Conservation (phyloP, 176 grass and related monocot genomes). For the Miscanthus lutarioriparius region DNA sequence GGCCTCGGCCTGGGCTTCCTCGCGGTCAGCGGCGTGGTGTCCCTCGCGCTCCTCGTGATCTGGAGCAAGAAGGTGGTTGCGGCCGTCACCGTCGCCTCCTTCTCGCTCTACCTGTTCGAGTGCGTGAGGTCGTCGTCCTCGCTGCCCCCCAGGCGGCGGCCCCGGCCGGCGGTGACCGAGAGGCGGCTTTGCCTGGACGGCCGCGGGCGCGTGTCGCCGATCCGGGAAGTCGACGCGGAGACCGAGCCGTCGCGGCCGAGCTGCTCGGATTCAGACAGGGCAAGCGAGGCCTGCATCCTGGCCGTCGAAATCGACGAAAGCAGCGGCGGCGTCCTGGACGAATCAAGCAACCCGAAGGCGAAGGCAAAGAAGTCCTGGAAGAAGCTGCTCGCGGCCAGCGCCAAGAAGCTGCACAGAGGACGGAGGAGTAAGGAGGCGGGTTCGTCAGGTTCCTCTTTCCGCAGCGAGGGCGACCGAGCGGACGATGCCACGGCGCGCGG, state of each 20-base stretch:
- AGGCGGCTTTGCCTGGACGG: conserved; percentile 37
- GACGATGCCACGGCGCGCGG: conserved; percentile 18
- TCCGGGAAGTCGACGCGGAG: conserved; percentile 58
- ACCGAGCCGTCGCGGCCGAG: conserved; percentile 31
- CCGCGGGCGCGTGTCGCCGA: conserved; percentile 63
- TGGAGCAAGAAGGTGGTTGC: conserved; percentile 76
- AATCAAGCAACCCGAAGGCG: conserved; percentile 13
- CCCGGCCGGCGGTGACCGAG: background rate
- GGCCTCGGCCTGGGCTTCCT: conserved; percentile 51
- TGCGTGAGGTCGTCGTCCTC: conserved; percentile 31
- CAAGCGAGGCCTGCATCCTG: conserved; percentile 19
- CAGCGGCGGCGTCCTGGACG: conserved; percentile 11
- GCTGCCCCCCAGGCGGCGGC: background rate
- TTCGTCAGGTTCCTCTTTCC: background rate
- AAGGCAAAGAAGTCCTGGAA: conserved; percentile 44
- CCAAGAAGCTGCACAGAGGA: conserved; percentile 39
- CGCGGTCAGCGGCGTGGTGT: conserved; percentile 50
- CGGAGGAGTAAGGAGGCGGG: conserved; percentile 13
- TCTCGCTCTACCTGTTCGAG: conserved; percentile 66
- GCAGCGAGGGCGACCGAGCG: conserved; percentile 21
- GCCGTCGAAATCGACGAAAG: conserved; percentile 23
- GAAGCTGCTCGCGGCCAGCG: conserved; percentile 48
- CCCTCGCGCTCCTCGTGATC: conserved; percentile 66
- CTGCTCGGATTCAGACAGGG: conserved; percentile 39
- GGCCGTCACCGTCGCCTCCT: conserved; percentile 53